Evolutionary conservation across 2,329 filamentous ascomycete genomes (phyloP).

Genomic region (Colletotrichum incanum): DNA sequence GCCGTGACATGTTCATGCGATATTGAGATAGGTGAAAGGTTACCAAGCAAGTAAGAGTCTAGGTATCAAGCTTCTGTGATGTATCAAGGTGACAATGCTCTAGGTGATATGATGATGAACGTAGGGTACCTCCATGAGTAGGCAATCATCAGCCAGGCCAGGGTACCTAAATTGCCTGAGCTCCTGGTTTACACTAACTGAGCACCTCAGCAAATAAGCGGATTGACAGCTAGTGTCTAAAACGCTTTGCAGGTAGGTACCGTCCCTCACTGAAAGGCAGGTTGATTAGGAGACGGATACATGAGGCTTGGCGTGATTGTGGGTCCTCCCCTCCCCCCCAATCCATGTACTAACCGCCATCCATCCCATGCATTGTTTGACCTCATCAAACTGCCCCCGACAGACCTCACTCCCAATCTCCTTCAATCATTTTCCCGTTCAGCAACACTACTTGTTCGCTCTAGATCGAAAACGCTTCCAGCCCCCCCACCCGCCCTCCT

Average conservation of each 20-base stretch:
- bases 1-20: background rate
- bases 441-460: slow-evolving; percentile 3
- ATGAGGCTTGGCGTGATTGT: slow-evolving; percentile 3
- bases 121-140: background rate
- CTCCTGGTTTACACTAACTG: too few relatives aligned
- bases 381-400: slow-evolving; percentile 28
- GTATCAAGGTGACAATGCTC: background rate
- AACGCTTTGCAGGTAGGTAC: background rate
- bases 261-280: background rate
- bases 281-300: background rate
- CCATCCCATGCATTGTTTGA: background rate
- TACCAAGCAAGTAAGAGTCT: background rate
- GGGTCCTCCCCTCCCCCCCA: background rate
- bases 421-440: slow-evolving; percentile 14
- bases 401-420: slow-evolving; percentile 26
- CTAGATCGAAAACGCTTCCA: background rate
- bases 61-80: background rate
- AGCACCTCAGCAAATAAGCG: too few relatives aligned
- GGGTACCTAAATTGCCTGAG: too few relatives aligned
- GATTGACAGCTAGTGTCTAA: too few relatives aligned
- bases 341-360: slow-evolving; percentile 6
- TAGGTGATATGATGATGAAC: background rate
- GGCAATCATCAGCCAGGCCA: background rate
- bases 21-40: background rate
- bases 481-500: background rate